A percentile compares a stretch with the other conserved stretches of the same genome.
These are phyloP conservation scores for Aspergillus pseudonomiae DNA, from an alignment of 2,329 filamentous ascomycete species.

Conservation along the genomic window DNA sequence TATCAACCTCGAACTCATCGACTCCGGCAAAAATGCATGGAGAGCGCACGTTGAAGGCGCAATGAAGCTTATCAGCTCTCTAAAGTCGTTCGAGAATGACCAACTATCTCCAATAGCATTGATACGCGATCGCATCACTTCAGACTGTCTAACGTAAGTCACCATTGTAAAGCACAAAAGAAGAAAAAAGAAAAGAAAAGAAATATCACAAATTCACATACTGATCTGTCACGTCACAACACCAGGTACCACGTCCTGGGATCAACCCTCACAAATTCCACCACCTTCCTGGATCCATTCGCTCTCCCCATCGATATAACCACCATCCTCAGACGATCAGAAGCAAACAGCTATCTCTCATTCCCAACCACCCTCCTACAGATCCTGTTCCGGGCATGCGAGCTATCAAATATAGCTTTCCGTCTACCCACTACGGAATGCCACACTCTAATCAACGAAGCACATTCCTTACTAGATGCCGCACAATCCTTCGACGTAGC, in stretches of 20 bases:
- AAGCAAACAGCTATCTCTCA: slow-evolving; percentile 9
- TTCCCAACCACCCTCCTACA: slow-evolving; percentile 5
- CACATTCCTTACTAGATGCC: neutral
- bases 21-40: slow-evolving; percentile 7
- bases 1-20: neutral
- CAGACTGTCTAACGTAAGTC: neutral
- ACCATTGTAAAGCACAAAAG: neutral
- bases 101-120: neutral
- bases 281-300: neutral
- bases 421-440: neutral
- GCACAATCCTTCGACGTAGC: neutral
- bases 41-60: slow-evolving; percentile 8
- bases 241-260: neutral
- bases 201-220: no score
- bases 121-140: neutral
- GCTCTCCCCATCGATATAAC: neutral
- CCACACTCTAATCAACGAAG: neutral
- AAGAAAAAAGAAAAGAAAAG: no score
- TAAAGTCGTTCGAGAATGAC: neutral
- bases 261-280: neutral
- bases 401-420: neutral
- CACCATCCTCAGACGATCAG: neutral
- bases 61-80: neutral
- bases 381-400: slow-evolving; percentile 10
- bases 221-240: neutral